A percentile compares a stretch with the other conserved stretches of the same genome.
Evolutionary conservation across 129 eudicot species (phyloP).

Genomic region (Artemisia tridentata): DNA sequence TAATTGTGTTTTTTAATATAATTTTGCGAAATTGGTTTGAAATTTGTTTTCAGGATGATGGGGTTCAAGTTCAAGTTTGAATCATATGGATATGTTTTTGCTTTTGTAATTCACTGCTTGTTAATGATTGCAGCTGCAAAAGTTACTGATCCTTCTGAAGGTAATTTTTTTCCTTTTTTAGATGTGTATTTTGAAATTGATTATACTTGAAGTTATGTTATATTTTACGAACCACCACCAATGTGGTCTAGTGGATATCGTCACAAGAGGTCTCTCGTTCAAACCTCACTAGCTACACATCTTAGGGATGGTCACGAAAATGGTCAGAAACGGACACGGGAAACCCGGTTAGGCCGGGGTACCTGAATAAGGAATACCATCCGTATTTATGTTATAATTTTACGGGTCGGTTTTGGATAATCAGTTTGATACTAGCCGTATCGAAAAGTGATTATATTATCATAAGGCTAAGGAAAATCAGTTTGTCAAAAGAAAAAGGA

Average conservation of each 20-base stretch:
- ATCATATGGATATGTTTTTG: conserved; percentile 25
- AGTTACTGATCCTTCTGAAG: conserved; percentile 59
- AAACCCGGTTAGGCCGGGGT: no score
- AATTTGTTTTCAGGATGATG: conserved; percentile 32
- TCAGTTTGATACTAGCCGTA: neutral
- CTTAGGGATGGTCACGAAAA: no score
- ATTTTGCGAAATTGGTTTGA: conserved; percentile 12
- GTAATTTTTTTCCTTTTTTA: conserved; percentile 17
- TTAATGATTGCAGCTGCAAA: conserved; percentile 42
- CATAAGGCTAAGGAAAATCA: neutral
- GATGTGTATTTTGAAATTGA: neutral
- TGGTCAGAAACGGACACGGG: no score
- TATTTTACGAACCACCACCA: neutral
- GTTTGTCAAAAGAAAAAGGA: neutral
- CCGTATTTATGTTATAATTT: neutral
- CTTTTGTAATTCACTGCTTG: conserved; percentile 30
- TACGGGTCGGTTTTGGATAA: neutral
- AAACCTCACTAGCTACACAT: no score
- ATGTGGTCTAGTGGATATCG: no score
- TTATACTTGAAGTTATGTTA: neutral
- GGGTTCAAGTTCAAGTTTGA: conserved; percentile 29
- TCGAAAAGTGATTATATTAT: neutral
- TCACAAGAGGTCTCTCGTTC: no score
- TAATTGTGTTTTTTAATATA: neutral
- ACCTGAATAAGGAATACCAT: neutral